Evolutionary conservation across 306 rosid species (phyloP).

Genomic region (Quercus cerris): DNA sequence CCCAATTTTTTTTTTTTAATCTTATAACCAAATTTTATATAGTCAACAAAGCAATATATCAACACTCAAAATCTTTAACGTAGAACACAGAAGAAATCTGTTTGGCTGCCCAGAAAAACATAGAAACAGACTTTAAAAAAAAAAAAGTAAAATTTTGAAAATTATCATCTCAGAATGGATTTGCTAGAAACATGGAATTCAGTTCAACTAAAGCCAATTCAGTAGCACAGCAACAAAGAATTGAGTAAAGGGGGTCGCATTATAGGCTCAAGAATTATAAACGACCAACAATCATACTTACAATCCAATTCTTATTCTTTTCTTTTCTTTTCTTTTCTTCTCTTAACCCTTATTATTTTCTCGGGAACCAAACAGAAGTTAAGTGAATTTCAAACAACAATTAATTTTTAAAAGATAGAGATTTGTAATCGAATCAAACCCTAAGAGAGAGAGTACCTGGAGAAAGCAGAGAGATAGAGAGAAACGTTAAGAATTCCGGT

Average conservation of each 20-base stretch:
- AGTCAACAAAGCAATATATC: neutral
- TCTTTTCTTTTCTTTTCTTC: neutral
- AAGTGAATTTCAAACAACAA: neutral
- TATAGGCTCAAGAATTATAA: neutral
- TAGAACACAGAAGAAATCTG: neutral
- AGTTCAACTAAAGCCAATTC: neutral
- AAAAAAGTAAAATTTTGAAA: neutral
- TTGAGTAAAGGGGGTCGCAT: neutral
- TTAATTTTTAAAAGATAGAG: neutral
- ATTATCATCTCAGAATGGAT: neutral
- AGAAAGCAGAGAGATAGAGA: neutral
- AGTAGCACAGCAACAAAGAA: neutral
- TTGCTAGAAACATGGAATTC: neutral
- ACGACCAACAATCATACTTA: no score
- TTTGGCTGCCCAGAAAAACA: neutral
- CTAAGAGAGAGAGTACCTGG: neutral
- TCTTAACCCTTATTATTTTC: neutral
- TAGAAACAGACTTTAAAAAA: neutral
- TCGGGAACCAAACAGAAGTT: neutral
- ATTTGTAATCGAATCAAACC: neutral
- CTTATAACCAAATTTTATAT: no score
- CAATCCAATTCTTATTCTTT: no score
- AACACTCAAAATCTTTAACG: no score
- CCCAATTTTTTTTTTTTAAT: neutral
- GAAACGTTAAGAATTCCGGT: no score